Base-by-base conservation (phyloP, 352 stramenopile species). In the Blastocystis sp. region DNA sequence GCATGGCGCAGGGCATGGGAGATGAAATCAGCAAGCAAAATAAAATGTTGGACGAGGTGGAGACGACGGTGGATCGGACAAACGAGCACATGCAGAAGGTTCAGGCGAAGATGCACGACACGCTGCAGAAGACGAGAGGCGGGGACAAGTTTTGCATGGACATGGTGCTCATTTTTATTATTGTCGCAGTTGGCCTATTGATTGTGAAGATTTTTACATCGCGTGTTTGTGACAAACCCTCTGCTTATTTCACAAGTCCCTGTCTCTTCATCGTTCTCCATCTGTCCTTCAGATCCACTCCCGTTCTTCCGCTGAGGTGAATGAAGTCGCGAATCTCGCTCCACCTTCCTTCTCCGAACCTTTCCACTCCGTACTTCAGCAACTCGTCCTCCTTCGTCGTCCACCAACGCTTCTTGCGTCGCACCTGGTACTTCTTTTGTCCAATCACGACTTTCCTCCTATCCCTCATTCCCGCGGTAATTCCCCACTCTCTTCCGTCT, bases 61-160 rank as follows among this genome's bases (percentile, higher is more conserved):
- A 88, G 43, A 88, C 78, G 34, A 78, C 64, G 11, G 67, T 88
- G n/a, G 78, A 88, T 45, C 62, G 62, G 52, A 79, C 78, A 43
- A 76, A 88, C 52, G 78, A 88, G 34, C 78, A 88, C 53, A 79
- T 88, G 67, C 34, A 88, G 43, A 88, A 88, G 53, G 48, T 65
- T 14, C 78, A 88, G 48, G 28, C 79, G 60, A 88, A 88, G 34
- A 76, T 88, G 64, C 52, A 66, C 56, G 48, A 77, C 5, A 88
- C 78, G 59, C 61, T 88, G 56, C 23, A 88, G 64, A 79, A 76
- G 64, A 69, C 78, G 19, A 43, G 78, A 61, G 48, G 78, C 48
- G 78, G 78, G 11, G 78, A 88, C 56, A 88, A 88, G 67, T 88
- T 88, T 41, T 88, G 78, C 45, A 88, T 88, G 78, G 78, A 88